Evolutionary conservation across 2,329 filamentous ascomycete species (phyloP).

Genomic region (Colletotrichum sp.): DNA sequence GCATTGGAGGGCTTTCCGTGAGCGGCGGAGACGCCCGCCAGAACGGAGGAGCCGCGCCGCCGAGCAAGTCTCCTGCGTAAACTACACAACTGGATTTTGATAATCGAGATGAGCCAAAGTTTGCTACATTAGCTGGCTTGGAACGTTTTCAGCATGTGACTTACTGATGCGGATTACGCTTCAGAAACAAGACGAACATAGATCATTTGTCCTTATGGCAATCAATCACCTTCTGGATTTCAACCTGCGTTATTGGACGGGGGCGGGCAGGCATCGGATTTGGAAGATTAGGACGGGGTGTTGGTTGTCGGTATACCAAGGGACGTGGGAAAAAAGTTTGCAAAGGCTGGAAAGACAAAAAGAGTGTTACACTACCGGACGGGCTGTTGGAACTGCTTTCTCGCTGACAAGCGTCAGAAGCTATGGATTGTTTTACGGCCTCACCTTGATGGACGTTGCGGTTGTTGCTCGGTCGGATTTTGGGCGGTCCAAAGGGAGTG

Average conservation of each 20-base stretch:
- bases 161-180: constrained; percentile 33
- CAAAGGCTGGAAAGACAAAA: constrained; percentile 48
- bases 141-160: constrained; percentile 29
- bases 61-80: constrained; percentile 66
- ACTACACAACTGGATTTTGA: constrained; percentile 18
- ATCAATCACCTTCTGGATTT: constrained; percentile 49
- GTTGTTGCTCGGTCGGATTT: constrained; percentile 29
- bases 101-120: constrained; percentile 16
- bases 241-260: constrained; percentile 44
- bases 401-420: constrained; percentile 25
- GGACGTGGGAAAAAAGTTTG: constrained; percentile 40
- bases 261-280: constrained; percentile 35
- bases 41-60: constrained; percentile 63
- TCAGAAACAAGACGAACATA: constrained; percentile 49
- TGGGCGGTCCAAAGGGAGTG: constrained; percentile 28
- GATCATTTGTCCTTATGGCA: constrained; percentile 49
- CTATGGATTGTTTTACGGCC: constrained; percentile 21
- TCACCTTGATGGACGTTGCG: constrained; percentile 29
- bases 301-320: constrained; percentile 28
- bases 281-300: constrained; percentile 46
- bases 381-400: constrained; percentile 32
- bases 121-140: constrained; percentile 31
- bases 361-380: constrained; percentile 31
- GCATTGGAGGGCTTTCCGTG: constrained; percentile 76
- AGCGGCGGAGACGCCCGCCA: constrained; percentile 68